A percentile compares a stretch with the other conserved stretches of the same genome.
phyloP scores from a whole-genome alignment of 768 basidiomycete genomes.

The Myochromella boudieri region DNA sequence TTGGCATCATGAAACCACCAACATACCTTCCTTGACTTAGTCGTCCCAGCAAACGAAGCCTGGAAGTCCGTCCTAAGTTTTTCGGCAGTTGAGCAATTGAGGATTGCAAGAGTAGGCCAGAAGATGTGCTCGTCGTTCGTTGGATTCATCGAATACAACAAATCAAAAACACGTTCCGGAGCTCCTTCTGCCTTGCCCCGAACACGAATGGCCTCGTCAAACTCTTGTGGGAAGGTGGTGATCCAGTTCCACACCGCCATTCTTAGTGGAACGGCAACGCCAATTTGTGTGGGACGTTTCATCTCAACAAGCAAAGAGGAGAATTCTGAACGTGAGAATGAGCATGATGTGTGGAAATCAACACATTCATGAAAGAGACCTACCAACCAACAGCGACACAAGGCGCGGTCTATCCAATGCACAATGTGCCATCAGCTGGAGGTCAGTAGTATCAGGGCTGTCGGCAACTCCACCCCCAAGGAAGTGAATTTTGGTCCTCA shows the following conservation, averaged over 20 bases:
- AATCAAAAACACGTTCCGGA: conserved; percentile 85
- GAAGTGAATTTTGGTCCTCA: conserved; percentile 66
- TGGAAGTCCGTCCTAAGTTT: conserved; percentile 61
- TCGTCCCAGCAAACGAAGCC: conserved; percentile 25
- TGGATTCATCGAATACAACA: conserved; percentile 53
- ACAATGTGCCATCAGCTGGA: conserved; percentile 77
- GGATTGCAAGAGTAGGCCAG: conserved; percentile 80
- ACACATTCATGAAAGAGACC: conserved; percentile 14
- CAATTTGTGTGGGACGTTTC: conserved; percentile 68
- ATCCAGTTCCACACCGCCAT: conserved; percentile 92
- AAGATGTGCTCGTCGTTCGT: conserved; percentile 52
- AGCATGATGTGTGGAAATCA: conserved; percentile 2
- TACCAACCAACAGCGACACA: conserved; percentile 69
- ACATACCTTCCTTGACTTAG: conserved; percentile 40
- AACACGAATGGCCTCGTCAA: conserved; percentile 64
- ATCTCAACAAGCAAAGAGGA: conserved; percentile 83
- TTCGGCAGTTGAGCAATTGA: conserved; percentile 77
- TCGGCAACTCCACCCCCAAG: conserved; percentile 48
- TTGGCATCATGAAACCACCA: neutral
- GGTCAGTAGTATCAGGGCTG: conserved; percentile 65
- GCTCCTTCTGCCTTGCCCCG: conserved; percentile 74
- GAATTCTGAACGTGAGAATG: conserved; percentile 48
- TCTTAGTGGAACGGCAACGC: conserved; percentile 71
- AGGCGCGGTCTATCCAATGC: conserved; percentile 71
- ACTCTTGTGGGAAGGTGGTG: conserved; percentile 74